Conservation (phyloP, 495 filamentous ascomycete genomes). For the Neurospora sp. region DNA sequence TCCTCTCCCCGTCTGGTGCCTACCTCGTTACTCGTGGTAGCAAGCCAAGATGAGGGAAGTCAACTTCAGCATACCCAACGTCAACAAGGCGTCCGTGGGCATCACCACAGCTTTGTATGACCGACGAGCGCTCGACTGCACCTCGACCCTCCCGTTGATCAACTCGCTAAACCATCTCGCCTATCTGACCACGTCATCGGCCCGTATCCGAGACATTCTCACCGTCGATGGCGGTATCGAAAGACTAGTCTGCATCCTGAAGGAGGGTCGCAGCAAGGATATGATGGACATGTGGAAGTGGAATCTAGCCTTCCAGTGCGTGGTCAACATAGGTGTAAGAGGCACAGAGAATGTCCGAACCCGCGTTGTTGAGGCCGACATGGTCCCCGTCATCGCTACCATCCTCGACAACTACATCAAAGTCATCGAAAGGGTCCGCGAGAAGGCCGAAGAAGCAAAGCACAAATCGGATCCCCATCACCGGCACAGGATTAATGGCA, state of each 20-base stretch:
- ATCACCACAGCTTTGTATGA: slow-evolving; percentile 98
- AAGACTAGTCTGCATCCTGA: slow-evolving; percentile 90
- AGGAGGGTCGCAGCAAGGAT: slow-evolving; percentile 89
- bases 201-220: slow-evolving; percentile 91
- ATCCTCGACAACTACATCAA: slow-evolving; percentile 98
- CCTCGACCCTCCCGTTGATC: slow-evolving; percentile 91
- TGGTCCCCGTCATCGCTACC: slow-evolving; percentile 98
- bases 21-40: slow-evolving; percentile 19
- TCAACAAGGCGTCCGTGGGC: slow-evolving; percentile 98
- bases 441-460: slow-evolving; percentile 65
- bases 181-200: slow-evolving; percentile 96
- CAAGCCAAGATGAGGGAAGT: slow-evolving; percentile 82
- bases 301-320: slow-evolving; percentile 97
- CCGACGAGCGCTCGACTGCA: slow-evolving; percentile 93
- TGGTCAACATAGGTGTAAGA: slow-evolving; percentile 95
- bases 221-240: slow-evolving; percentile 98
- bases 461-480: slow-evolving; percentile 35
- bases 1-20: slow-evolving; percentile 23
- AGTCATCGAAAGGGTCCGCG: slow-evolving; percentile 81
- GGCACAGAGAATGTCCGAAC: slow-evolving; percentile 90
- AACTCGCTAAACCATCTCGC: slow-evolving; percentile 98
- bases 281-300: slow-evolving; percentile 99
- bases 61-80: slow-evolving; percentile 98
- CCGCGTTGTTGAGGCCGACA: slow-evolving; percentile 93
- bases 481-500: slow-evolving; percentile 33